These are phyloP conservation scores for Kodamaea kaohsiungensis DNA, from an alignment of 805 yeast species.

Conservation along the genomic window DNA sequence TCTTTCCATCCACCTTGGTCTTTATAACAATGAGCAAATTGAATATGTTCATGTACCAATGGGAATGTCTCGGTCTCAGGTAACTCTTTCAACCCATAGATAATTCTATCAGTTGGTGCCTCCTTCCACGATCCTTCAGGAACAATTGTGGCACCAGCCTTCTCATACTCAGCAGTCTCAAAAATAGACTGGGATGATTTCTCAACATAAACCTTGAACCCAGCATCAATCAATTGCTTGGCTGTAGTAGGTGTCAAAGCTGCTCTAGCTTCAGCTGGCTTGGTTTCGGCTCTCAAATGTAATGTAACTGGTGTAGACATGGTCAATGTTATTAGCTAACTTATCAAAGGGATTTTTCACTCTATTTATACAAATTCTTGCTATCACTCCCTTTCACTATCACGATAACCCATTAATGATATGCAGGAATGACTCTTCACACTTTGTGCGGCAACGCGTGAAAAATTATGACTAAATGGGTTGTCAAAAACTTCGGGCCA, in stretches of 20 bases:
- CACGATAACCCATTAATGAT: background rate
- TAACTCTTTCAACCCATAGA: slow-evolving; percentile 91
- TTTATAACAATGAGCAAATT: slow-evolving; percentile 98
- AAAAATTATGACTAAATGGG: slow-evolving; percentile 5
- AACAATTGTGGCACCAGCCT: slow-evolving; percentile 83
- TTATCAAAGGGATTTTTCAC: background rate
- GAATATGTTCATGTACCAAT: slow-evolving; percentile 91
- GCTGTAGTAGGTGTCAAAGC: slow-evolving; percentile 93
- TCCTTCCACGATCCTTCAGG: slow-evolving; percentile 91
- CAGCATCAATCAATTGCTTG: slow-evolving; percentile 79
- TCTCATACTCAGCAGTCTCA: slow-evolving; percentile 68
- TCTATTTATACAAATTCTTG: slow-evolving; percentile 3
- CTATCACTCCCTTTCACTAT: background rate
- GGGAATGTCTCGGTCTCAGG: slow-evolving; percentile 92
- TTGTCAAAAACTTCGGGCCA: background rate
- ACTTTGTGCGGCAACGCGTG: slow-evolving; percentile 3
- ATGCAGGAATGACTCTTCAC: slow-evolving; percentile 6
- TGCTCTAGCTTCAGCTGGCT: slow-evolving; percentile 96
- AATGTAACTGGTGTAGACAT: slow-evolving; percentile 51
- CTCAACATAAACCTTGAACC: slow-evolving; percentile 87
- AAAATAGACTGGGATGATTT: slow-evolving; percentile 84
- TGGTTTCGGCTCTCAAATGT: slow-evolving; percentile 95
- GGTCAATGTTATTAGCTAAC: background rate
- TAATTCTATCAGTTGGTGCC: slow-evolving; percentile 89
- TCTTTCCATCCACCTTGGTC: slow-evolving; percentile 97